phyloP scores from a whole-genome alignment of 345 rosid genomes.

The Gossypium bickii region DNA sequence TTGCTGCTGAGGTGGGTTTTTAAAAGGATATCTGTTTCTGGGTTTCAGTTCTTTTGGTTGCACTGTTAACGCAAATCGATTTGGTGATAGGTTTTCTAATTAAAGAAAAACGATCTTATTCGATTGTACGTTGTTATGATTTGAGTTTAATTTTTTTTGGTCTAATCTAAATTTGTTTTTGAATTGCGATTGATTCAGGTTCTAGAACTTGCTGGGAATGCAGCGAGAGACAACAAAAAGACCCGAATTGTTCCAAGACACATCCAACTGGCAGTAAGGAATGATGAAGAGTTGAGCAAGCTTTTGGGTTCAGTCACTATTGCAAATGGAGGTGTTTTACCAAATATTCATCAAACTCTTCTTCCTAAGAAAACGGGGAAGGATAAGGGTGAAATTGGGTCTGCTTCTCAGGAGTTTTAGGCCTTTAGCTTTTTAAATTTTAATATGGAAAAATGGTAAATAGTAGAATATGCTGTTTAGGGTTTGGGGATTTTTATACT shows the following conservation, averaged over 20 bases:
- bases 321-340: slow-evolving; percentile 73
- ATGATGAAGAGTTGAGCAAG: slow-evolving; percentile 71
- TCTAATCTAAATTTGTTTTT: background rate
- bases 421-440: background rate
- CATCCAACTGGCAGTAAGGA: slow-evolving; percentile 72
- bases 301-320: slow-evolving; percentile 66
- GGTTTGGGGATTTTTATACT: too few species aligned
- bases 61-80: background rate
- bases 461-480: too few species aligned
- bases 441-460: too few species aligned
- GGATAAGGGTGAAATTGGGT: slow-evolving; percentile 58
- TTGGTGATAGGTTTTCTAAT: background rate
- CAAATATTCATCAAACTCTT: slow-evolving; percentile 60
- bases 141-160: background rate
- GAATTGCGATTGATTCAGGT: slow-evolving; percentile 26
- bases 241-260: slow-evolving; percentile 66
- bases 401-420: slow-evolving; percentile 69
- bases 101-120: background rate
- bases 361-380: slow-evolving; percentile 55
- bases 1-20: slow-evolving; percentile 63
- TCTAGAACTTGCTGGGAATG: slow-evolving; percentile 73
- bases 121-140: background rate
- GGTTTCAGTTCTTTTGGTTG: background rate
- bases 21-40: background rate
- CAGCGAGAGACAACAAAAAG: slow-evolving; percentile 75